Conservation (phyloP, 768 basidiomycete genomes). For the Hericium erinaceus region DNA sequence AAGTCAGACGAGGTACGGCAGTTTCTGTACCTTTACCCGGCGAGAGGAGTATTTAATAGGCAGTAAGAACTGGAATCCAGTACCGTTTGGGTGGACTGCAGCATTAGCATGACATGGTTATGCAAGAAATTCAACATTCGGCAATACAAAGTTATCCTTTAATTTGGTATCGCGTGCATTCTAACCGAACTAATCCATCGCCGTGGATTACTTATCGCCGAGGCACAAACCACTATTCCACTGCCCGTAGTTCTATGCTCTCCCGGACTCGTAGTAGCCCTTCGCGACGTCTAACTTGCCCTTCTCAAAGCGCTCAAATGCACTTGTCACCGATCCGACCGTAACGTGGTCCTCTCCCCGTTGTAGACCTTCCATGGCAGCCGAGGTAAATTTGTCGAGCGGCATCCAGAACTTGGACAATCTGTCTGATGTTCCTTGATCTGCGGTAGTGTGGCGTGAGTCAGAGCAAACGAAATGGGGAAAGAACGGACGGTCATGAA, state of each 20-base stretch:
- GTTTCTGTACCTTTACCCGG: too few relatives aligned
- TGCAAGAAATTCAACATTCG: too few relatives aligned
- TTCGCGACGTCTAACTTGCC: slow-evolving; percentile 20
- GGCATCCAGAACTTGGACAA: slow-evolving; percentile 50
- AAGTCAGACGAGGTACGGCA: too few relatives aligned
- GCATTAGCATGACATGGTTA: too few relatives aligned
- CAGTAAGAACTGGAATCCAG: too few relatives aligned
- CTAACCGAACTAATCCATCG: too few relatives aligned
- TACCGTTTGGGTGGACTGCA: too few relatives aligned
- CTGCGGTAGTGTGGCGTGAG: slow-evolving; percentile 19
- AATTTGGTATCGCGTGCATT: too few relatives aligned
- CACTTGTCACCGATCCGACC: slow-evolving; percentile 13
- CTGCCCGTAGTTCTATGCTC: neutral
- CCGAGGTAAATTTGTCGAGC: slow-evolving; percentile 34
- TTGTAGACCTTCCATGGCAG: slow-evolving; percentile 28
- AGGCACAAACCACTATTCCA: too few relatives aligned
- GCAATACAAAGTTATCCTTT: too few relatives aligned
- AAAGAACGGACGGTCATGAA: slow-evolving; percentile 41
- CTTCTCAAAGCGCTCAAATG: slow-evolving; percentile 20
- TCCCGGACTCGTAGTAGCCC: neutral
- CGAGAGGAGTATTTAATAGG: too few relatives aligned
- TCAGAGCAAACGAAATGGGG: neutral
- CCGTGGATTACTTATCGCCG: too few relatives aligned
- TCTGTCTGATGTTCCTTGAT: slow-evolving; percentile 27
- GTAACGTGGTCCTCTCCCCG: slow-evolving; percentile 25